Percentiles rank a stretch among this genome's conserved stretches.
Conservation (phyloP, 768 basidiomycete genomes). For the Auricularia sp. region DNA sequence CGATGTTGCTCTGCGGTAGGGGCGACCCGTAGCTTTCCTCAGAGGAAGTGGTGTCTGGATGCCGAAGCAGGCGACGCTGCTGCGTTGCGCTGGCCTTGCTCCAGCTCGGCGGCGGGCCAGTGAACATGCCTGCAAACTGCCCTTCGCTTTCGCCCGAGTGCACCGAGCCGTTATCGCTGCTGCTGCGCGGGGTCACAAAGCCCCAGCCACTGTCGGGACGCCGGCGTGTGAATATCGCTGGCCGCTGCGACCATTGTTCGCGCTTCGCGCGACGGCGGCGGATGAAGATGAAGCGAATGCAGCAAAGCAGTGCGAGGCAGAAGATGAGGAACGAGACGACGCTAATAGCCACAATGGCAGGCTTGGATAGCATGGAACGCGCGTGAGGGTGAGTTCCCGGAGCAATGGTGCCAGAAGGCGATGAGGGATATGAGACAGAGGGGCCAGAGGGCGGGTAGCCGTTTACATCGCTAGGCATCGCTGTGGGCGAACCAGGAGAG, state of each 20-base stretch:
- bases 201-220: background rate
- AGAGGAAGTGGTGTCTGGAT: background rate
- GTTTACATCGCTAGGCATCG: background rate
- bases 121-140: background rate
- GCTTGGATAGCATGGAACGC: background rate
- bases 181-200: background rate
- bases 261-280: background rate
- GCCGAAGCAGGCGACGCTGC: background rate
- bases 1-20: background rate
- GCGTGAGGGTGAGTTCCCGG: background rate
- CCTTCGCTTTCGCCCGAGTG: background rate
- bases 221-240: background rate
- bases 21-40: background rate
- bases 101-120: background rate
- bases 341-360: background rate
- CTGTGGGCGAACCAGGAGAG: background rate
- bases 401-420: background rate
- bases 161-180: background rate
- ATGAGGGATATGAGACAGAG: background rate
- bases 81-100: background rate
- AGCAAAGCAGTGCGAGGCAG: background rate
- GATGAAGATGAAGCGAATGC: background rate
- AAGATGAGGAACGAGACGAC: background rate
- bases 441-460: no score
- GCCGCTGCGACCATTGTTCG: background rate